Base-by-base conservation (phyloP, 2,329 filamentous ascomycete species). In the Diaporthe sp. region DNA sequence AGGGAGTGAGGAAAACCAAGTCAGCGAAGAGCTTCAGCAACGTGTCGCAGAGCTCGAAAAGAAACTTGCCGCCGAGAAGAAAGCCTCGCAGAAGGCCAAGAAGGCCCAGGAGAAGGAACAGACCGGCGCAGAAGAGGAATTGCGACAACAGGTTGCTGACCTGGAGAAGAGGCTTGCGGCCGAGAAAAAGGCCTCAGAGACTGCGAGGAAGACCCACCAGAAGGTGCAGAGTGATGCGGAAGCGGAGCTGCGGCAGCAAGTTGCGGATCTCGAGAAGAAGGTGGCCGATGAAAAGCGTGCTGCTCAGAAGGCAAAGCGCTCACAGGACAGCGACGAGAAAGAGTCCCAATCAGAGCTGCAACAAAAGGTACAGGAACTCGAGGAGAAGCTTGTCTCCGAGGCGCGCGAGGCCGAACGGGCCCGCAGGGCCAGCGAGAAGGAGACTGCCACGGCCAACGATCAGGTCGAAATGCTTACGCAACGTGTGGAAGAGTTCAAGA, bases 381-480 rank as follows among this genome's bases (percentile, higher is more conserved):
- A 84, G 75, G 80, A 96, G 79, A 83, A 84, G 72, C 76, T 87
- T 2, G 79, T 80, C 0, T 76, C 79, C 37, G 82, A 82, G 71
- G 81, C 78, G 72, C 80, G 79, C 25, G 77, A 79, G 8, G 77
- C 76, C 1, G 78, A 81, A 65, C 80, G 79, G 63, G 75, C 75
- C 17, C 85, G 83, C 37, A 87, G 85, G 77, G 85, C 86, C 58
- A 82, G 84, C 63, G 88, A 91, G 72, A 90, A 90, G 77, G 89
- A 90, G 20, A 82, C 91, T 10, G 86, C 88, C 4, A 92, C 94
- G 77, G 90, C 90, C 63, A 90, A 93, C 60, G 88, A 88, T 9
- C 89, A 92, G 77, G 91, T 90, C 71, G 88, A 92, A 6, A 87
- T 91, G 17, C 87, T 95, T 0, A 93, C 96, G 78, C 92, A 92